Percentiles rank a stretch among this genome's conserved stretches.
These are phyloP conservation scores for Jatropha podagrica DNA, from an alignment of 441 rosid species.

Conservation along the genomic window DNA sequence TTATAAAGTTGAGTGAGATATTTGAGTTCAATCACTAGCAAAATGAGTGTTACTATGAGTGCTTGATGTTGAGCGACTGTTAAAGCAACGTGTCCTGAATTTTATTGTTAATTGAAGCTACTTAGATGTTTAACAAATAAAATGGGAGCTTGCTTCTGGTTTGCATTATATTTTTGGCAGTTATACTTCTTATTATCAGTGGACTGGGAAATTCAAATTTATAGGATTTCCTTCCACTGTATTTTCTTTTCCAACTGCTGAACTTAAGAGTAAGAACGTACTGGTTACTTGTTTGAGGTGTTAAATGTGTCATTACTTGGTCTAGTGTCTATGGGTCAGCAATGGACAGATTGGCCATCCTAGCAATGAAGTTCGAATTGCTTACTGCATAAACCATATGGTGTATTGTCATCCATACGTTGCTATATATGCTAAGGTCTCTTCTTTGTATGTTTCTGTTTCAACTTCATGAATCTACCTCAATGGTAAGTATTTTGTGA, in stretches of 20 bases:
- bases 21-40: neutral
- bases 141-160: neutral
- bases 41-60: neutral
- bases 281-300: neutral
- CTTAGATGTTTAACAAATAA: neutral
- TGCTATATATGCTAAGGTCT: neutral
- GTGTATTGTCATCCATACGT: neutral
- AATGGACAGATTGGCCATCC: neutral
- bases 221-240: neutral
- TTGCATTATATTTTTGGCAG: neutral
- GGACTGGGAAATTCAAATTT: neutral
- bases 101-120: neutral
- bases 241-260: neutral
- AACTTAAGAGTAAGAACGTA: neutral
- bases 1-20: neutral
- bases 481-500: no score
- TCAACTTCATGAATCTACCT: neutral
- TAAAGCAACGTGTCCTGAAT: neutral
- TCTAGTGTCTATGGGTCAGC: neutral
- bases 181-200: neutral
- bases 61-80: neutral
- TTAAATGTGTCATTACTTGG: neutral
- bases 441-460: neutral
- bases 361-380: neutral
- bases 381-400: neutral